Evolutionary conservation across 2,329 filamentous ascomycete genomes (phyloP), one percentile per base, ranked within the genome.

Genomic region (Exophiala spinifera): DNA sequence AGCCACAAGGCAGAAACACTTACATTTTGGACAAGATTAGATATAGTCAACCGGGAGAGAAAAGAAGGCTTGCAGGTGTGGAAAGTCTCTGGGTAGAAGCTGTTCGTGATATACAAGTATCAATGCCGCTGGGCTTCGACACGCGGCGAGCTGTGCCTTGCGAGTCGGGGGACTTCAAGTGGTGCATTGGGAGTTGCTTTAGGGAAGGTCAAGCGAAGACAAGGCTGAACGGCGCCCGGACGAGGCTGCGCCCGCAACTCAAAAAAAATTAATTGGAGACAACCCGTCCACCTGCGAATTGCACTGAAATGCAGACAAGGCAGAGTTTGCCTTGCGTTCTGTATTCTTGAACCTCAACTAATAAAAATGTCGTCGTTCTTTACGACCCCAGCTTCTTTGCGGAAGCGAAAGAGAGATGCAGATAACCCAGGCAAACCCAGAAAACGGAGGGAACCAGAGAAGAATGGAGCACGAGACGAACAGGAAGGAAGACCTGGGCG

Each of bases 331-430:
- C 39, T 42, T 42, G 39, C 15, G 19, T 31, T 31, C 11, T 8
- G 28, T 10, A 31, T 10, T 10, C 28, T 31, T 31, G 7, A 31
- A 10, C 28, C 4, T 31, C 28, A 31, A 31, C 28, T 31, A 31
- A 10, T 10, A 5, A 39, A 33, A 7, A 95, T 95, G 91, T 95
- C 92, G 67, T 96, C 91, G 36, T 99, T 97, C 74, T 99, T 99
- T 74, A 96, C 91, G 48, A 78, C 87, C 36, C 91, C 94, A 4
- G 87, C 88, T 37, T 87, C 88, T 47, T 87, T 92, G 68, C 89
- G 89, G 76, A 97, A 97, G 80, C 81, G 94, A 65, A 97, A 97
- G 79, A 82, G 91, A 57, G 71, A 76, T 53, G 78, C 79, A 21
- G 72, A 76, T 54, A 69, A 68, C 51, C 61, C 71, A 50, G 66